Evolutionary conservation across 257 asterid species (phyloP).

Genomic region (Nicotiana paniculata): DNA sequence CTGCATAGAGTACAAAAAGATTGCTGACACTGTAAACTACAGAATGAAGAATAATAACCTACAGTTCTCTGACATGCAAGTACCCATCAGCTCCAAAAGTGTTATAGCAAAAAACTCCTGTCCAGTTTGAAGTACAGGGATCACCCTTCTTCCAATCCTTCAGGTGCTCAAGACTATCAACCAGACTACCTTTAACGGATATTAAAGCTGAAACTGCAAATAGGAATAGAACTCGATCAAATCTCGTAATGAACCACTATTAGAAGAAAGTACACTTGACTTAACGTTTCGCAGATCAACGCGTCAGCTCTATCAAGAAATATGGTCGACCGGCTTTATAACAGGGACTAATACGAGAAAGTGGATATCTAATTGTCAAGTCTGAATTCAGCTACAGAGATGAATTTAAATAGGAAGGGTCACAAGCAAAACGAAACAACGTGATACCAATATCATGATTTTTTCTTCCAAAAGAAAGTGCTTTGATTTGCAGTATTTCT

Average conservation of each 20-base stretch:
- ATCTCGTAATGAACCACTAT: neutral
- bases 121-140: constrained; percentile 46
- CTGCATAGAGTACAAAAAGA: neutral
- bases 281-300: neutral
- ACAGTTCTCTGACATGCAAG: constrained; percentile 39
- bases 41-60: constrained; percentile 15
- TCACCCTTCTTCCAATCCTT: constrained; percentile 31
- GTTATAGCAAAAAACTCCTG: constrained; percentile 32
- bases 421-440: neutral
- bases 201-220: constrained; percentile 30
- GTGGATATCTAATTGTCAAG: neutral
- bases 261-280: neutral
- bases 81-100: constrained; percentile 21
- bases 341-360: neutral
- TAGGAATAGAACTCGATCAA: neutral
- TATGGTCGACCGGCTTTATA: neutral
- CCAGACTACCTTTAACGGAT: constrained; percentile 23
- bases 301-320: neutral
- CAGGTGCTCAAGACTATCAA: constrained; percentile 25
- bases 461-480: neutral
- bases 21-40: neutral
- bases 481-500: neutral
- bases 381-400: neutral
- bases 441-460: neutral
- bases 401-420: neutral